These are phyloP conservation scores for Thelephora terrestris DNA, from an alignment of 1,284 basidiomycete species.

Conservation along the genomic window DNA sequence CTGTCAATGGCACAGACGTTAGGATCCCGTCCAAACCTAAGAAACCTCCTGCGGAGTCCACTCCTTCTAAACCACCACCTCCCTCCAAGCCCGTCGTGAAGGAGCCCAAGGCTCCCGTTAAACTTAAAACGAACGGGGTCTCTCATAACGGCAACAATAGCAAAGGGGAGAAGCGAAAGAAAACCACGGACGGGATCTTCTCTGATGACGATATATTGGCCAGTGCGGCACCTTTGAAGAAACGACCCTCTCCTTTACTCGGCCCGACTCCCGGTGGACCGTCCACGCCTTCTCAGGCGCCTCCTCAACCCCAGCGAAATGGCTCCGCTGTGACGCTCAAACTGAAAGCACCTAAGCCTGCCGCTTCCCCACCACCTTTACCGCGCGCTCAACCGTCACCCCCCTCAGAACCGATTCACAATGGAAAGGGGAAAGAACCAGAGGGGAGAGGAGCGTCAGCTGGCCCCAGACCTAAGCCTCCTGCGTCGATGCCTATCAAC, in stretches of 20 bases:
- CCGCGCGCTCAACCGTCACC: slow-evolving; percentile 5
- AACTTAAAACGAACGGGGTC: not conserved
- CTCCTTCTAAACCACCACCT: slow-evolving; percentile 14
- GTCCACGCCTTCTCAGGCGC: slow-evolving; percentile 3
- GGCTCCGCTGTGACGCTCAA: not conserved
- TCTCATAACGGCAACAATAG: not conserved
- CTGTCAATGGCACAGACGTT: slow-evolving; percentile 10
- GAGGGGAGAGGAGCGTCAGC: slow-evolving; percentile 17
- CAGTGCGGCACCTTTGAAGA: slow-evolving; percentile 53
- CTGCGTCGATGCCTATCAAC: slow-evolving; percentile 45
- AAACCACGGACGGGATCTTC: slow-evolving; percentile 25
- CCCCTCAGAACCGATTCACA: slow-evolving; percentile 8
- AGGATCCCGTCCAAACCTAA: slow-evolving; percentile 6
- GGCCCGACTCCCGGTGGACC: slow-evolving; percentile 13
- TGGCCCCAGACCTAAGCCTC: slow-evolving; percentile 32
- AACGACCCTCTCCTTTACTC: slow-evolving; percentile 28
- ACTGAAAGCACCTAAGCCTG: slow-evolving; percentile 6
- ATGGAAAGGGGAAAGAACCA: slow-evolving; percentile 27
- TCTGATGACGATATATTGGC: slow-evolving; percentile 51
- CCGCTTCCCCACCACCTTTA: slow-evolving; percentile 7
- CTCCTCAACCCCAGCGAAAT: not conserved
- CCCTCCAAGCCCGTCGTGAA: slow-evolving; percentile 30
- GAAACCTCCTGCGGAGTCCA: slow-evolving; percentile 2
- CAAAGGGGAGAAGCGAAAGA: slow-evolving; percentile 42
- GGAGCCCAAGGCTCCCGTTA: slow-evolving; percentile 27